phyloP scores from a whole-genome alignment of 306 rosid genomes.

The Heteromeles arbutifolia region DNA sequence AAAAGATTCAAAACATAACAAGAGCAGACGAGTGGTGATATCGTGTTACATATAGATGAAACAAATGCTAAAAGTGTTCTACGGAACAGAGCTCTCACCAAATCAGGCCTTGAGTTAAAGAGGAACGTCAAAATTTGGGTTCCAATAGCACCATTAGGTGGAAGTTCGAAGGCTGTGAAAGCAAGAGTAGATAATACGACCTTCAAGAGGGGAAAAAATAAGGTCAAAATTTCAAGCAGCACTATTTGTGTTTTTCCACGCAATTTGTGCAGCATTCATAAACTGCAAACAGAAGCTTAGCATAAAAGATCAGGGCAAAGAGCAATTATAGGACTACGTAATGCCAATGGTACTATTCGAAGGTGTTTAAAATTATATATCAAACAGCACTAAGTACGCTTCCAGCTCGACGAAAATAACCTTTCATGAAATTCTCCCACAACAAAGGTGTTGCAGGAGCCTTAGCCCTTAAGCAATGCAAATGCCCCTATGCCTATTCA shows the following conservation, averaged over 20 bases:
- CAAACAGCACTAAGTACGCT: no score
- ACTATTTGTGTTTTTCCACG: background rate
- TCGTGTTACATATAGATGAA: background rate
- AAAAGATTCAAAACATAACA: background rate
- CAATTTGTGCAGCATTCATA: background rate
- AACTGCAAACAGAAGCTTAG: background rate
- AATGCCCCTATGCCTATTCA: background rate
- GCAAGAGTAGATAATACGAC: slow-evolving; percentile 84
- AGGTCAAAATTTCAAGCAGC: slow-evolving; percentile 2
- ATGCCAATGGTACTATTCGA: background rate
- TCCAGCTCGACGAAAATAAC: background rate
- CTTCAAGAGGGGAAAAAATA: slow-evolving; percentile 42
- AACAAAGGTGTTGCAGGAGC: background rate
- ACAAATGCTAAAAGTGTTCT: background rate
- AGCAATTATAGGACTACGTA: background rate
- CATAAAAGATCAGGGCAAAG: background rate
- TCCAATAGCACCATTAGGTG: slow-evolving; percentile 95
- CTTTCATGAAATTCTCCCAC: background rate
- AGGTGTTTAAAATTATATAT: background rate
- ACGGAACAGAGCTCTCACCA: slow-evolving; percentile 47
- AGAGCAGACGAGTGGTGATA: background rate
- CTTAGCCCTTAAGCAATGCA: background rate
- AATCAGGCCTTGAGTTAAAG: slow-evolving; percentile 92
- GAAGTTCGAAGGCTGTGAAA: slow-evolving; percentile 98
- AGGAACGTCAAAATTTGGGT: slow-evolving; percentile 79